Conservation (phyloP, 805 yeast genomes). For the Diddensiella santjacobensis region DNA sequence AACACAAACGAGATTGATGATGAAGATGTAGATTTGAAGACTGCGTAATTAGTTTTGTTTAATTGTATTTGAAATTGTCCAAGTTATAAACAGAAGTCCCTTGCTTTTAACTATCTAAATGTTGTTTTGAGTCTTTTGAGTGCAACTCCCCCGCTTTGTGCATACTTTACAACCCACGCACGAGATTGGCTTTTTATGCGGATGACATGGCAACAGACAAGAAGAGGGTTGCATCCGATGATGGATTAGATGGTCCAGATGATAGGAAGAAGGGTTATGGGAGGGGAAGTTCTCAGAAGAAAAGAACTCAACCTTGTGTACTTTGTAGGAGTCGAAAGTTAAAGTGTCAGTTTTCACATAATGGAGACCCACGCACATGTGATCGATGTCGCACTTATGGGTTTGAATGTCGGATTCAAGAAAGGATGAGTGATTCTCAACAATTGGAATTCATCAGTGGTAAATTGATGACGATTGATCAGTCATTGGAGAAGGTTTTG, state of each 20-base stretch:
- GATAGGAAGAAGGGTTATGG: not conserved
- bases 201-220: not conserved
- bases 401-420: constrained; percentile 19
- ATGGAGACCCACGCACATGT: constrained; percentile 17
- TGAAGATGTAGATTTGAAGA: not conserved
- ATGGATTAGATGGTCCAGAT: not conserved
- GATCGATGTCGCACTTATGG: constrained; percentile 19
- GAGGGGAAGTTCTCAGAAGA: constrained; percentile 3
- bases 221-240: not conserved
- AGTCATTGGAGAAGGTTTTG: constrained; percentile 9
- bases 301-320: constrained; percentile 22
- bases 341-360: constrained; percentile 20
- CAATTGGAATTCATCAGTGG: constrained; percentile 13
- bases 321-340: constrained; percentile 20
- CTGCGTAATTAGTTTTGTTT: not conserved
- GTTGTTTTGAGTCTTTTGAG: no score
- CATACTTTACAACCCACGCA: no score
- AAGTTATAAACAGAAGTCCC: not conserved
- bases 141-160: no score
- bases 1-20: not conserved
- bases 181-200: no score
- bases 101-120: no score
- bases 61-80: not conserved
- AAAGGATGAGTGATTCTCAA: constrained; percentile 10
- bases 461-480: constrained; percentile 15